Base-by-base conservation (phyloP, 169 alveolate species). In the Hepatocystis sp. region DNA sequence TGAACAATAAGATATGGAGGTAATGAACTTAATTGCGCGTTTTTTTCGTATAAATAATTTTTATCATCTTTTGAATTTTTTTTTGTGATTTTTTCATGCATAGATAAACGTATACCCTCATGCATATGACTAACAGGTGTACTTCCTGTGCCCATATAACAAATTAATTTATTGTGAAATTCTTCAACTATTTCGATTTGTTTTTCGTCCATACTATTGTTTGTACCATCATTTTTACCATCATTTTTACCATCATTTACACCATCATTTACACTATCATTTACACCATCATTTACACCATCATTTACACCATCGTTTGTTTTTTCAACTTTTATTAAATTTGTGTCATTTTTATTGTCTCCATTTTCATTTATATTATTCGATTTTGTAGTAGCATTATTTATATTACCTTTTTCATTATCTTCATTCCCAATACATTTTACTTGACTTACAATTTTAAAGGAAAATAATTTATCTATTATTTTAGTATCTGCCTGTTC, bases 1-100 rank as follows among this genome's bases (percentile, higher is more conserved):
- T 98, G 98, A 7, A 96, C 98, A 11, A 93, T 90, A 30, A 96
- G 91, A 90, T 97, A 98, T 53, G 95, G 93, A 0, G 99, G 99
- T 44, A 97, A 95, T 34, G 96, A 90, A 53, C 88, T 93, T 19
- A 97, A 88, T 40, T 90, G 91, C 30, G 95, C 92, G 27, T 92
- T 93, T 89, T 96, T 97, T 86, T 92, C 94, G 91, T 95, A 97
- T 32, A 95, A 76, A 67, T 96, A 95, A 46, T 65, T 64, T 39
- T 94, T 56, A 42, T 93, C 95, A 8, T 94, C 84, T 25, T 85
- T 67, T 46, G 94, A 94, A 61, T 96, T 92, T 60, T 88, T 91
- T 76, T 96, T 96, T 46, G 92, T 94, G 32, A 97, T 76, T 42
- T 94, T 94, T 78, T 97, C 99, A 34, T 91, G 93, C 46, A 97